phyloP scores from a whole-genome alignment of 2,329 filamentous ascomycete genomes.

The Colletotrichum higginsianum region DNA sequence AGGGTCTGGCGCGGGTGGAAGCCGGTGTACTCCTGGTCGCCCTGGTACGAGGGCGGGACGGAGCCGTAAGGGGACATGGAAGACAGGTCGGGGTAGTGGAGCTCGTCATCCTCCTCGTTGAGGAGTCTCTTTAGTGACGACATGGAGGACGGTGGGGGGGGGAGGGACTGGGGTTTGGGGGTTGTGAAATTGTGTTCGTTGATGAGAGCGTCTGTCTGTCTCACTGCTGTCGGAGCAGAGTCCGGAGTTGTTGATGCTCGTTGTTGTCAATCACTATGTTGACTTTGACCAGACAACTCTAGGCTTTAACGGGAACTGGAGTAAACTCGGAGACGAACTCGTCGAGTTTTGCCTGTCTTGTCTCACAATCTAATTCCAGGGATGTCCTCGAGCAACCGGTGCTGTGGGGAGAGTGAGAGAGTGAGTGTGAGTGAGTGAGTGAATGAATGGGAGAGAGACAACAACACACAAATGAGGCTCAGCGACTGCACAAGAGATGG shows the following conservation, averaged over 20 bases:
- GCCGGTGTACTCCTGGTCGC: conserved; percentile 29
- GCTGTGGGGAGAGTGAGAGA: not conserved
- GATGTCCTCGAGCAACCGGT: conserved; percentile 17
- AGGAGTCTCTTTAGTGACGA: conserved; percentile 40
- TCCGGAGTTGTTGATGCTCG: not conserved
- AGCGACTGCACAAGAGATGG: not conserved
- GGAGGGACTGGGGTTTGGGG: no score
- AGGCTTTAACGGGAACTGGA: not conserved
- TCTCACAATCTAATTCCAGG: not conserved
- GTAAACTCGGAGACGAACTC: no score
- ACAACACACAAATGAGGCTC: conserved; percentile 9
- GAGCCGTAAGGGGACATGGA: conserved; percentile 33
- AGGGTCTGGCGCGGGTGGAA: conserved; percentile 20
- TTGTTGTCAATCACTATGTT: not conserved
- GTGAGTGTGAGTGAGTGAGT: no score
- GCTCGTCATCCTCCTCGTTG: conserved; percentile 38
- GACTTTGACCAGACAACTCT: not conserved
- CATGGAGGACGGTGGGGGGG: conserved; percentile 11
- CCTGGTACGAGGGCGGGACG: conserved; percentile 35
- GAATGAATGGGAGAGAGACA: no score
- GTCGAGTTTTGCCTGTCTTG: not conserved
- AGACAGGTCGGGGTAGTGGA: conserved; percentile 28
- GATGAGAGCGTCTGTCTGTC: conserved; percentile 3
- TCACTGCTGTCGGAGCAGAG: not conserved
- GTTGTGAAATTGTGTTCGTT: no score